Evolutionary conservation across 768 basidiomycete genomes (phyloP), one percentile per base, ranked within the genome.

Genomic region (Panaeolus cyanescens): DNA sequence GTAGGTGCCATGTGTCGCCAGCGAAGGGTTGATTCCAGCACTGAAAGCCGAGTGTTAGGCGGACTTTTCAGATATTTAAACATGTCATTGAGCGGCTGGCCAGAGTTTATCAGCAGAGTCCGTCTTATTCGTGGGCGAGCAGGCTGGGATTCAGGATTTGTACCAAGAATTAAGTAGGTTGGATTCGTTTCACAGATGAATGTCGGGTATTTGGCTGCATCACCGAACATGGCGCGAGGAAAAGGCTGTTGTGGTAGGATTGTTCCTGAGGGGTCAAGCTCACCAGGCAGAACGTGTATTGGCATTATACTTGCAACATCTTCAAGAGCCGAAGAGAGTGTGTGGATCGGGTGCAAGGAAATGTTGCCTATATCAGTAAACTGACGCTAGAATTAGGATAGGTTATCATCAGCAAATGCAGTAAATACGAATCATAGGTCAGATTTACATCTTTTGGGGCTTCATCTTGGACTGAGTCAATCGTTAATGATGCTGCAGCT

Each of bases 1-100:
- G 97, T 99, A 3, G 97, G 97, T n/a, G 97, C 95, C 72, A 97
- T 87, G 77, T 99, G 96, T 60, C 95, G 80, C 97, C 96, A 99
- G 67, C 82, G 85, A 32, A 99, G 80, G 10, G 95, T 96, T 39
- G 89, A 80, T 68, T 88, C 84, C 9, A 93, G 84, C 62, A 98
- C 81, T 2, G 84, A 84, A 32, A 96, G 71, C 37, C 90, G 83
- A n/a, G 90, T 90, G 59, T 84, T 80, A 6, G 87, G 86, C 6
- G 86, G 88, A 7, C 86, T 82, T 10, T 85, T 82, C 39, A 99
- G 79, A 75, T 99, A 99, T 72, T 94, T 96, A 83, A 87, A 94
- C 78, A 99, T 90, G 71, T 99, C 97, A 71, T 98, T 91, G 20
- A 99, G 70, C 5, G 95, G 91, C 72, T 99, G 97, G 5, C 97